phyloP scores from a whole-genome alignment of 768 basidiomycete species.

The Lanmaoa rubissima region DNA sequence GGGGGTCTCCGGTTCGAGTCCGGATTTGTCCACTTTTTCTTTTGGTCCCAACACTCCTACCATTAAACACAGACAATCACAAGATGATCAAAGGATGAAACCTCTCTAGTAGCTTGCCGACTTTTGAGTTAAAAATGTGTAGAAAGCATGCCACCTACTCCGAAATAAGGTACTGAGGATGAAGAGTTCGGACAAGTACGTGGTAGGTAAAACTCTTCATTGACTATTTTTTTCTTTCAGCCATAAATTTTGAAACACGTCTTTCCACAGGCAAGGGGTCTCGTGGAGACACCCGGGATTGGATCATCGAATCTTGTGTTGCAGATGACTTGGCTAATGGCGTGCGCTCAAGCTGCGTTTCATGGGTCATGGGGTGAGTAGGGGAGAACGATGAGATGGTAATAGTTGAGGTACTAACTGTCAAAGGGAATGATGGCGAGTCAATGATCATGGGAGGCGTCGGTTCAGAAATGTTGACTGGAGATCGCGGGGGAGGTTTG shows the following conservation, averaged over 20 bases:
- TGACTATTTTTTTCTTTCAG: slow-evolving; percentile 25
- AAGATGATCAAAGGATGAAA: not conserved
- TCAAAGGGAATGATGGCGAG: slow-evolving; percentile 20
- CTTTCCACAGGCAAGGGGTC: slow-evolving; percentile 9
- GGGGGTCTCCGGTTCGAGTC: slow-evolving; percentile 42
- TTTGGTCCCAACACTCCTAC: not conserved
- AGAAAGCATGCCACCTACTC: not conserved
- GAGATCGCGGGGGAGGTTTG: slow-evolving; percentile 9
- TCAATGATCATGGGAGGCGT: slow-evolving; percentile 15
- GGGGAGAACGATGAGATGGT: slow-evolving; percentile 3
- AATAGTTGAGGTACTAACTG: not conserved
- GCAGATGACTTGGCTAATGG: slow-evolving; percentile 18
- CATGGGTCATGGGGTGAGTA: slow-evolving; percentile 7
- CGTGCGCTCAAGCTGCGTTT: slow-evolving; percentile 19
- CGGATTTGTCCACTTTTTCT: slow-evolving; percentile 38
- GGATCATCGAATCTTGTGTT: slow-evolving; percentile 11
- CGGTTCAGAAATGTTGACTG: not conserved
- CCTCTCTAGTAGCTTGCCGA: not conserved
- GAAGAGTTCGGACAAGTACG: not conserved
- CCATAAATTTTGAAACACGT: slow-evolving; percentile 35
- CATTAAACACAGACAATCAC: not conserved
- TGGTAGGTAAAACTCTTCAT: not conserved
- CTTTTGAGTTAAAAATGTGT: not conserved
- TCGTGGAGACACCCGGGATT: not conserved
- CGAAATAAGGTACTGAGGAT: not conserved